Base-by-base conservation (phyloP, 2,329 filamentous ascomycete species). In the Cytospora piceae region DNA sequence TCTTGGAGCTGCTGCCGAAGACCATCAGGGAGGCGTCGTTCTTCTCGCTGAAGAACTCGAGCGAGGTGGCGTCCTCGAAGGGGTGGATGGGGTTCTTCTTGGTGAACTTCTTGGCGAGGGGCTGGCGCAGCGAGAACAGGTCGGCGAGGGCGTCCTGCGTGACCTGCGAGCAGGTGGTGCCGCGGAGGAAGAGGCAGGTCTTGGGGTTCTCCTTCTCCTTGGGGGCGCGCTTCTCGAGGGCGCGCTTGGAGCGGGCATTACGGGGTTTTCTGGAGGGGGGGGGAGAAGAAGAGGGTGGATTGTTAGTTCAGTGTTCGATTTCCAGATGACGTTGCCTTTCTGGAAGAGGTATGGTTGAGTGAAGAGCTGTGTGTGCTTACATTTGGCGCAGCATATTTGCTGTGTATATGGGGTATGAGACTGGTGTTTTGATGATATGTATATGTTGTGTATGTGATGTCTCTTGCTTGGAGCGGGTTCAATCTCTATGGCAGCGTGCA, bases 61-160 rank as follows among this genome's bases (percentile, higher is more conserved):
- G 86, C 61, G 91, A 94, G 32, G 90, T 83, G 69, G 91, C 82
- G 76, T 96, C 93, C 78, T 97, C 94, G 78, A 99, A 99, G 2
- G 95, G 95, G 78, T 95, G 93, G 73, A 97, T 90, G 71, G 88
- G 85, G 79, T 99, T 99, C 83, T 98, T 98, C 86, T 98, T 99
- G 79, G 88, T 92, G 82, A 99, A 97, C 71, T 94, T 93, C 78
- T 96, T 90, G 70, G 90, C 89, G 68, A 94, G 85, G 2, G 94
- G 93, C 74, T 91, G 89, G 73, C 94, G 94, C 74, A 99, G 83
- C 58, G 92, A 86, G 78, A 93, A 87, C 64, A 99, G 86, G 73
- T 97, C 95, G 71, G 88, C 90, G 68, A 97, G 83, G 65, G 93
- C 92, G 72, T 94, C 90, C 79, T 96, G 89, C 65, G 93, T 83